Percentiles rank a stretch among this genome's conserved stretches.
Conservation (phyloP, 768 basidiomycete genomes). For the Serendipita sp. region DNA sequence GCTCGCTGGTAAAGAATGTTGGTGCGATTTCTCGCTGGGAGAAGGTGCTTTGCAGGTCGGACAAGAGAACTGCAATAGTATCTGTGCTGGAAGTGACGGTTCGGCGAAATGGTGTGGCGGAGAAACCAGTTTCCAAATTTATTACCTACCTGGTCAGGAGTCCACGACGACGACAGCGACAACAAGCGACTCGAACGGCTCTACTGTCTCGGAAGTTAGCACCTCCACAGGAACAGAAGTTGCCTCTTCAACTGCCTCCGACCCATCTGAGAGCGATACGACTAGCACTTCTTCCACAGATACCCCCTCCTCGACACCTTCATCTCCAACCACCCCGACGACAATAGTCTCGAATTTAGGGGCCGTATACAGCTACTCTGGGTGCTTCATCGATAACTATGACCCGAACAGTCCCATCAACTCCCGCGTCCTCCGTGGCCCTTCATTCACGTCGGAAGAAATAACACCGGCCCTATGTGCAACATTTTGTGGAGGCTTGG, state of each 20-base stretch:
- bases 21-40: not conserved
- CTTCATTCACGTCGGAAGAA: not conserved
- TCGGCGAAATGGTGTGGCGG: not conserved
- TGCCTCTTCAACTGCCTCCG: not conserved
- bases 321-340: not conserved
- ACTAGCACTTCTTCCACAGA: not conserved
- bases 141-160: not conserved
- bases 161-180: not conserved
- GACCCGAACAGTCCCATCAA: not conserved
- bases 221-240: not conserved
- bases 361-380: not conserved
- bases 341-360: not conserved
- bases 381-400: not conserved
- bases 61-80: not conserved
- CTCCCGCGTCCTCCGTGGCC: not conserved
- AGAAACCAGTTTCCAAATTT: not conserved
- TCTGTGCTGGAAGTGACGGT: not conserved
- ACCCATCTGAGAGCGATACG: not conserved
- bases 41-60: not conserved
- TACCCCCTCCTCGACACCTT: not conserved
- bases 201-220: not conserved
- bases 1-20: not conserved
- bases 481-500: not conserved
- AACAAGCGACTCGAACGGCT: not conserved
- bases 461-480: not conserved